Evolutionary conservation across 1,284 basidiomycete genomes (phyloP), one percentile per base, ranked within the genome.

Genomic region (Inonotus obliquus): DNA sequence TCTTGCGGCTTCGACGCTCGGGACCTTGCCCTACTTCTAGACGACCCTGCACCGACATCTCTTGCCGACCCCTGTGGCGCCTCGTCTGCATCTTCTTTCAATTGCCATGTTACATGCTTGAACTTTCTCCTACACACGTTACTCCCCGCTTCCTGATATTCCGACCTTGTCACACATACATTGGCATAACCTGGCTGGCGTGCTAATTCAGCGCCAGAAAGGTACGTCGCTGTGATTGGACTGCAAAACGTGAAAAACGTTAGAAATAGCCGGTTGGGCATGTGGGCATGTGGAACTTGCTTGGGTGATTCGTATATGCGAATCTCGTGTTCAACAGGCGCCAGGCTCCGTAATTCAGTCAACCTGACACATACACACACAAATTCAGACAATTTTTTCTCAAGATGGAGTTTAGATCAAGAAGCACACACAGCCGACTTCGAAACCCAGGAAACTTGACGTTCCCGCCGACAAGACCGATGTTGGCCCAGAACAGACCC

Each of bases 401-500:
- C n/a, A n/a, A 27, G 39, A 49, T 39, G 37, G 21, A 59, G 54
- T 60, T 59, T 61, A 39, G 54, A 25, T 52, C 27, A 14, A 32
- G 44, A 60, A 65, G 41, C 51, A 75, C 86, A 70, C 72, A 91
- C 92, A 98, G 73, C 74, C 95, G 77, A 57, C 82, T 74, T 23
- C 82, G 80, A 67, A 98, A 87, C 2, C 89, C 90, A 49, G 86
- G 79, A 65, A 95, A 84, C 67, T 84, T 83, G 2, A 86, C 84
- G 69, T 85, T 87, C 6, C 96, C 96, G 55, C 96, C 96, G 65
- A 94, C 83, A 62, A 97, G 76, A 4, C 92, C 89, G 65, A 98
- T 93, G 72, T 98, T 94, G 39, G 85, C 85, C 94, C 94, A 98
- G 74, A 94, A 94, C 85, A 97, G 85, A 27, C 91, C 94, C 67